A percentile compares a stretch with the other conserved stretches of the same genome.
These are phyloP conservation scores for Blastocrithidia nonstop DNA, from an alignment of 208 protist genomes.

Conservation along the genomic window DNA sequence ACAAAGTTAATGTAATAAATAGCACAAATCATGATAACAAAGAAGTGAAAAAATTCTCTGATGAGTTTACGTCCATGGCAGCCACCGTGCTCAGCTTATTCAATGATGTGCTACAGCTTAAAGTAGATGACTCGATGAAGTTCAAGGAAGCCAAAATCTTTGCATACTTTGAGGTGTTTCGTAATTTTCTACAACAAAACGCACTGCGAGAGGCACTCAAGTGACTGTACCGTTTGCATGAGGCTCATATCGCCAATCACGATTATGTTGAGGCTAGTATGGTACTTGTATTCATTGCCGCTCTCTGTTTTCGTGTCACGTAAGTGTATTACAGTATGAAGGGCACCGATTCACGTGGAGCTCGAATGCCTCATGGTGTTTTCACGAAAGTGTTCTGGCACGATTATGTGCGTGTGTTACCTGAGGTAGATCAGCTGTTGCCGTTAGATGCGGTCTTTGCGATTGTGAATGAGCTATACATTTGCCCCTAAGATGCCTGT, in stretches of 20 bases:
- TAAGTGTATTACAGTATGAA: slow-evolving; percentile 76
- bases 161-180: slow-evolving; percentile 70
- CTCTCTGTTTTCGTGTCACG: slow-evolving; percentile 73
- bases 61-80: slow-evolving; percentile 59
- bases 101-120: slow-evolving; percentile 59
- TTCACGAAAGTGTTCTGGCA: slow-evolving; percentile 79
- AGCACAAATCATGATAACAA: too few species aligned
- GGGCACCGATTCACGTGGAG: slow-evolving; percentile 40
- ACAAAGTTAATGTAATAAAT: background rate
- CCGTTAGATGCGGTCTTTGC: slow-evolving; percentile 49
- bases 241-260: slow-evolving; percentile 55
- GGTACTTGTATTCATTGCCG: slow-evolving; percentile 73
- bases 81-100: slow-evolving; percentile 62
- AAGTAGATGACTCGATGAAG: slow-evolving; percentile 58
- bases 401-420: slow-evolving; percentile 80
- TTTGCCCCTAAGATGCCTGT: slow-evolving; percentile 58
- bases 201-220: slow-evolving; percentile 59
- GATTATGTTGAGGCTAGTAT: slow-evolving; percentile 69
- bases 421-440: slow-evolving; percentile 50
- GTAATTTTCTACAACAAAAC: slow-evolving; percentile 67
- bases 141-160: slow-evolving; percentile 66
- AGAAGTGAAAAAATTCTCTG: slow-evolving; percentile 32
- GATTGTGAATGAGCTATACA: slow-evolving; percentile 61
- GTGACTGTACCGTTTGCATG: slow-evolving; percentile 76
- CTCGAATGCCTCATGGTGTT: slow-evolving; percentile 51